Base-by-base conservation (phyloP, 768 basidiomycete genomes). In the Terana coerulea region DNA sequence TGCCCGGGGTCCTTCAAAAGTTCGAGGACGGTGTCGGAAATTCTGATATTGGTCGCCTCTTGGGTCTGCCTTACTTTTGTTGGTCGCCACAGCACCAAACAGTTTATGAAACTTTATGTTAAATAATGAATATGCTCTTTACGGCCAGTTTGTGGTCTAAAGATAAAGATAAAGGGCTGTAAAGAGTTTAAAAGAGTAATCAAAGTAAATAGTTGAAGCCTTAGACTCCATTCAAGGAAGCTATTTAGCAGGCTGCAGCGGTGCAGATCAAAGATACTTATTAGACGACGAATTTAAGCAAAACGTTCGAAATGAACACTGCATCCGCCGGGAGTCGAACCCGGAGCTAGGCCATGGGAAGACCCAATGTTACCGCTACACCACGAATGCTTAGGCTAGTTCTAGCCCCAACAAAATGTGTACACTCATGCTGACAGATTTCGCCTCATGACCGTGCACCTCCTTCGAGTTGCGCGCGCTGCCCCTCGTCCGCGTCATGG, bases 281-380 rank as follows among this genome's bases (percentile, higher is more conserved):
- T n/a, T n/a, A n/a, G n/a, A n/a, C n/a, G n/a, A n/a, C n/a, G n/a
- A n/a, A n/a, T n/a, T n/a, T n/a, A n/a, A n/a, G 30, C n/a, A 22
- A 34, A 49, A 40, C 21, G 39, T 7, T 29, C 5, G 28, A 53
- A 17, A 17, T 25, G 5, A 54, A 34, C 21, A 42, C 10, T 77
- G 76, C 76, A 69, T 71, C 68, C 65, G 67, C 77, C 74, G 77
- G 76, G 77, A 78, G 71, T 78, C 76, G 77, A 78, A 78, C 76
- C 76, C 76, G 74, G 75, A 65, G 77, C 76, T 76, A 75, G 75
- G 74, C 74, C 74, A 76, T 86, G 85, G 84, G 85, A 87, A 86
- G 83, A 84, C 82, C 81, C 82, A 84, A 87, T 86, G 85, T 86
- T 86, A 86, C 84, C 84, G 78, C 71, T 86, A 86, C 84, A 84